phyloP scores from a whole-genome alignment of 257 asterid species.

The Ilex aquifolium region DNA sequence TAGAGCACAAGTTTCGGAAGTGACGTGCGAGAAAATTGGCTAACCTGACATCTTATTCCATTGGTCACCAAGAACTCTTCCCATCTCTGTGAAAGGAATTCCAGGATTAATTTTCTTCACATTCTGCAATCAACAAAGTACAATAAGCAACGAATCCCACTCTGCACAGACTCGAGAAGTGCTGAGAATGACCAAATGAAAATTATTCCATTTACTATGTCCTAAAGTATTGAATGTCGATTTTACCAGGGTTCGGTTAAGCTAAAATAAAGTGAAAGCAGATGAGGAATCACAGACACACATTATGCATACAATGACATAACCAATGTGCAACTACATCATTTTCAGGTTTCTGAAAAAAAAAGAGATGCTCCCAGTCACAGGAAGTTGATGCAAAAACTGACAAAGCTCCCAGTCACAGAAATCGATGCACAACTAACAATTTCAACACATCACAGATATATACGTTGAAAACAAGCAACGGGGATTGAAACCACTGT shows the following conservation, averaged over 20 bases:
- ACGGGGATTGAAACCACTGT: not conserved
- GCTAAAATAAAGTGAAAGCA: too few relatives aligned
- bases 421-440: too few relatives aligned
- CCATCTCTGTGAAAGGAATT: slow-evolving; percentile 64
- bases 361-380: too few relatives aligned
- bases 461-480: not conserved
- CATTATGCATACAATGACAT: too few relatives aligned
- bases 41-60: slow-evolving; percentile 88
- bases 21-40: not conserved
- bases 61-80: slow-evolving; percentile 74
- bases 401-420: too few relatives aligned
- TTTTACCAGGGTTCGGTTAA: not conserved
- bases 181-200: not conserved
- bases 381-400: too few relatives aligned
- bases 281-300: too few relatives aligned
- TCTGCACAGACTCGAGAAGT: not conserved
- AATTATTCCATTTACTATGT: not conserved
- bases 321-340: too few relatives aligned
- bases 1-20: not conserved
- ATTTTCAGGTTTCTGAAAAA: too few relatives aligned
- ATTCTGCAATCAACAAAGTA: slow-evolving; percentile 33
- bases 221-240: not conserved
- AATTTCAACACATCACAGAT: too few relatives aligned
- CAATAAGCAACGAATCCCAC: slow-evolving; percentile 5
- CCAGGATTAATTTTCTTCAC: slow-evolving; percentile 76